Conservation (phyloP, 148 eudicot species). For the Silene conica region DNA sequence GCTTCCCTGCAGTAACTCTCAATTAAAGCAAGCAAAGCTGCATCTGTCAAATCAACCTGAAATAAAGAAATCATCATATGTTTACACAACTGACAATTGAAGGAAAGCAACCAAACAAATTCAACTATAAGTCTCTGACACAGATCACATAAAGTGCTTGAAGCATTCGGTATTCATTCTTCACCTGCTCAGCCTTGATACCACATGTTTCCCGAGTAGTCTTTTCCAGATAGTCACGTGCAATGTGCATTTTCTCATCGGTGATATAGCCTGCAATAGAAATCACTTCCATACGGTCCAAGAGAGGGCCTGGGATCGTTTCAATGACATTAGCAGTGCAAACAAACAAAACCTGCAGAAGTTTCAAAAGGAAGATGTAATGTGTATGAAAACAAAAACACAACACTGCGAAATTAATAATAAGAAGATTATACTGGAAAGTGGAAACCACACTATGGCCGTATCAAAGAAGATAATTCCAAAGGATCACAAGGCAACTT, state of each 20-base stretch:
- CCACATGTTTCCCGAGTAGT: conserved; percentile 89
- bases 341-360: conserved; percentile 90
- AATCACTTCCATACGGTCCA: conserved; percentile 99
- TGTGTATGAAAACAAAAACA: background rate
- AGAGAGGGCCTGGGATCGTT: conserved; percentile 77
- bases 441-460: background rate
- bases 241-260: conserved; percentile 98
- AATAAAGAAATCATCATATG: conserved; percentile 10
- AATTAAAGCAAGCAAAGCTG: conserved; percentile 84
- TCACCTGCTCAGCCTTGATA: conserved; percentile 84
- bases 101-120: background rate
- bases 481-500: background rate
- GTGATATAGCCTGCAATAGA: conserved; percentile 94
- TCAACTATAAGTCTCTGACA: background rate
- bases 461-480: background rate
- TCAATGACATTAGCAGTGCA: conserved; percentile 98
- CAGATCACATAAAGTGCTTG: background rate
- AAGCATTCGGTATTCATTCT: background rate
- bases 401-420: background rate
- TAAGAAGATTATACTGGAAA: background rate
- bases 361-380: conserved; percentile 10
- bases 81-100: background rate
- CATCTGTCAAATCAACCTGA: conserved; percentile 90
- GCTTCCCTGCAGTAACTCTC: conserved; percentile 98
- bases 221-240: conserved; percentile 94